Evolutionary conservation across 2,329 filamentous ascomycete genomes (phyloP), one percentile per base, ranked within the genome.

Genomic region (Trichothecium roseum): DNA sequence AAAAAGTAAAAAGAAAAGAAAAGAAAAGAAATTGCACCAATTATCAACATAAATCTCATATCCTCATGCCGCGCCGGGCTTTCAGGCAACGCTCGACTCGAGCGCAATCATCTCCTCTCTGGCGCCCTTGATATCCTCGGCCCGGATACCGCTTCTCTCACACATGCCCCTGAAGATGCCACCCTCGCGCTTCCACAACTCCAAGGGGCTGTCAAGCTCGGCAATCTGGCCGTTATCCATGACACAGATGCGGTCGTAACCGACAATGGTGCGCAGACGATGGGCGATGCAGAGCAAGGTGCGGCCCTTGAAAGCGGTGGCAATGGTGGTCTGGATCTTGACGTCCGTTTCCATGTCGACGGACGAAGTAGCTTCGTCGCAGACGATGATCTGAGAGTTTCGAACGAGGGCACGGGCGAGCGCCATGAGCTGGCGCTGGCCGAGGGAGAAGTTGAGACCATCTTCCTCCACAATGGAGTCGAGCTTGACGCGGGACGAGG

Each of bases 331-430:
- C 59, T 96, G 89, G 53, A 96, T 94, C 70, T 91, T 93, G 59
- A 86, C 81, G 54, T 98, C 91, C 3, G 89, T 96, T 53, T 95
- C 89, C 68, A 95, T 91, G 57, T 96, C 89, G 7, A 96, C 88
- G 0, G 77, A 84, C 2, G 81, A 86, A 0, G 91, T 98, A 1
- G 91, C 91, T 59, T 98, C 91, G 63, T 98, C 91, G 58, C 89
- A 95, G 34, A 98, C 81, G 48, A 96, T 95, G 59, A 96, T 95
- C 47, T 83, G 85, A 1, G 81, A 83, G 30, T 81, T 78, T 27
- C 89, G 79, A 4, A 96, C 89, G 3, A 98, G 74, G 0, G 91
- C 91, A 1, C 91, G 79, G 0, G 88, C 88, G 1, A 98, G 70
- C 1, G 91, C 91, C 83, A 96, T 94, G 33, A 96, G 74, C 59